Conservation (phyloP, 306 rosid genomes). For the Cicer pinnatifidum region DNA sequence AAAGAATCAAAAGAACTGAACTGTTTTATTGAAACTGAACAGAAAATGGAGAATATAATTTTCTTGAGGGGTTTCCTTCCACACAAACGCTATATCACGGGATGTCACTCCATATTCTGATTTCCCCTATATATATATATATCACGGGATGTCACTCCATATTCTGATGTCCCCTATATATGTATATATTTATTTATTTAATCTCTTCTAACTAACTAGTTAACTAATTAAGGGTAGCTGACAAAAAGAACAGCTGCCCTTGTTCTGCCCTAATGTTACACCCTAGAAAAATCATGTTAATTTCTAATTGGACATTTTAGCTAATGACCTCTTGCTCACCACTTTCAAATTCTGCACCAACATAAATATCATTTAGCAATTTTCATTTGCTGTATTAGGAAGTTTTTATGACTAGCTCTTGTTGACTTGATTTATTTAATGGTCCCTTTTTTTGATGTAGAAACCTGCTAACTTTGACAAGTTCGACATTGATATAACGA, state of each 20-base stretch:
- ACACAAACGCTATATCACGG: neutral
- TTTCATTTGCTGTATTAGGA: neutral
- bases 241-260: neutral
- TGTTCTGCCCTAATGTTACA: neutral
- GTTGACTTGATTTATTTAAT: constrained; percentile 37
- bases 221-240: neutral
- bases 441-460: constrained; percentile 50
- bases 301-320: constrained; percentile 7
- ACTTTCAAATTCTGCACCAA: constrained; percentile 7
- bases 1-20: neutral
- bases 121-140: neutral
- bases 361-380: constrained; percentile 13
- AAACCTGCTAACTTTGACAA: constrained; percentile 51
- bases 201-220: neutral
- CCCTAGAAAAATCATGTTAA: neutral
- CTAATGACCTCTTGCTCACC: constrained; percentile 1
- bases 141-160: neutral
- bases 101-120: neutral
- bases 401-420: constrained; percentile 29
- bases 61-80: neutral
- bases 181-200: neutral
- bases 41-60: constrained; percentile 1
- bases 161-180: neutral
- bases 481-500: constrained; percentile 69
- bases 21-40: constrained; percentile 2